Evolutionary conservation across 306 rosid genomes (phyloP).

Genomic region (Dryas alaskensis): DNA sequence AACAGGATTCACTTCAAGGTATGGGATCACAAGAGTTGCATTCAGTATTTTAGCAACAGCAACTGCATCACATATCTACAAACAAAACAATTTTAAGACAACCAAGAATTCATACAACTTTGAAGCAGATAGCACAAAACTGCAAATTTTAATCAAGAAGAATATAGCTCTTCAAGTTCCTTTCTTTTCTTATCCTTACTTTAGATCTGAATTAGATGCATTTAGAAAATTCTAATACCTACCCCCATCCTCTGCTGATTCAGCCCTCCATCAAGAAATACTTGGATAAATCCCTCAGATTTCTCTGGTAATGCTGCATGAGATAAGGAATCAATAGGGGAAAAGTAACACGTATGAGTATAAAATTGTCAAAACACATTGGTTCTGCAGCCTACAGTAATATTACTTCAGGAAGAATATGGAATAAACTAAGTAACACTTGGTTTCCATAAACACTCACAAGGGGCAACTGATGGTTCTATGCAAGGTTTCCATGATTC

Average conservation of each 20-base stretch:
- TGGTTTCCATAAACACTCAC: slow-evolving; percentile 43
- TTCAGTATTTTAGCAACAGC: slow-evolving; percentile 91
- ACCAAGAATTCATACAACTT: slow-evolving; percentile 6
- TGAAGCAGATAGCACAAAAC: slow-evolving; percentile 10
- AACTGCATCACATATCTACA: slow-evolving; percentile 96
- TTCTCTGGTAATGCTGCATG: slow-evolving; percentile 69
- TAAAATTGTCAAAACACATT: neutral
- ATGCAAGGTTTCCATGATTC: slow-evolving; percentile 69
- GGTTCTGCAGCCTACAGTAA: neutral
- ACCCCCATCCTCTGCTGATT: slow-evolving; percentile 99
- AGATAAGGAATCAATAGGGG: slow-evolving; percentile 19
- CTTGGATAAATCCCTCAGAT: slow-evolving; percentile 82
- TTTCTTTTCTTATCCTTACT: neutral
- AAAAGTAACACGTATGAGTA: slow-evolving; percentile 17
- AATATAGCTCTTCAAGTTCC: neutral
- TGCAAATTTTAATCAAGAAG: neutral
- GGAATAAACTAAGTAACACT: neutral
- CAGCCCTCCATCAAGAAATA: slow-evolving; percentile 96
- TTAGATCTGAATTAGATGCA: neutral
- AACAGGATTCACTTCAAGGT: slow-evolving; percentile 90
- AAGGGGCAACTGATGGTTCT: slow-evolving; percentile 44
- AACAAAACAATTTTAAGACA: slow-evolving; percentile 21
- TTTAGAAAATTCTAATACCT: slow-evolving; percentile 27
- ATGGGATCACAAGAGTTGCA: slow-evolving; percentile 93
- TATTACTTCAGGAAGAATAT: neutral